phyloP scores from a whole-genome alignment of 2,329 filamentous ascomycete species.

The Orbilia brochopaga region DNA sequence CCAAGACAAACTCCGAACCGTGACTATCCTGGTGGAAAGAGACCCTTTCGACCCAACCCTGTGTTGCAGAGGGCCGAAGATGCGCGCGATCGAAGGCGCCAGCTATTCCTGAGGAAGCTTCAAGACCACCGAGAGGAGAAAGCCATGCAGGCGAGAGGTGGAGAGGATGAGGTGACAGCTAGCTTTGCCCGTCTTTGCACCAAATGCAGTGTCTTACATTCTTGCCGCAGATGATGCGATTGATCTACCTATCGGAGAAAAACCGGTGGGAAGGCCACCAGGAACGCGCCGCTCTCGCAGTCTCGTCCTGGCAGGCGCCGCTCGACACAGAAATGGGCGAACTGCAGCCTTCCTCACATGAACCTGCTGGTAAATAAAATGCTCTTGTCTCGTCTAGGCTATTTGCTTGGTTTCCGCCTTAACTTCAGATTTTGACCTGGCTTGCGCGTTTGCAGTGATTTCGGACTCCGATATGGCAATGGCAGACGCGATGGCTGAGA shows the following conservation, averaged over 20 bases:
- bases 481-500: constrained; percentile 38
- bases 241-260: constrained; percentile 58
- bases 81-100: constrained; percentile 68
- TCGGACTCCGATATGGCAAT: constrained; percentile 30
- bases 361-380: not conserved
- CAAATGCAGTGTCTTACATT: constrained; percentile 3
- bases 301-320: constrained; percentile 18
- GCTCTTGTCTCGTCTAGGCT: no score
- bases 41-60: constrained; percentile 66
- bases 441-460: not conserved
- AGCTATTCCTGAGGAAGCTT: constrained; percentile 73
- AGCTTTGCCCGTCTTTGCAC: constrained; percentile 28
- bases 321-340: not conserved
- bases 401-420: no score
- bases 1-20: not conserved
- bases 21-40: constrained; percentile 4
- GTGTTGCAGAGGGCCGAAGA: constrained; percentile 67
- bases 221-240: constrained; percentile 57
- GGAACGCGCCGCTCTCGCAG: constrained; percentile 53
- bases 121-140: constrained; percentile 67
- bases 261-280: constrained; percentile 56
- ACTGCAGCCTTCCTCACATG: not conserved
- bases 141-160: constrained; percentile 67
- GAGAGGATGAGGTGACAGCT: constrained; percentile 65
- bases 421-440: no score